phyloP scores from a whole-genome alignment of 148 eudicot genomes.

The Talinum fruticosum region DNA sequence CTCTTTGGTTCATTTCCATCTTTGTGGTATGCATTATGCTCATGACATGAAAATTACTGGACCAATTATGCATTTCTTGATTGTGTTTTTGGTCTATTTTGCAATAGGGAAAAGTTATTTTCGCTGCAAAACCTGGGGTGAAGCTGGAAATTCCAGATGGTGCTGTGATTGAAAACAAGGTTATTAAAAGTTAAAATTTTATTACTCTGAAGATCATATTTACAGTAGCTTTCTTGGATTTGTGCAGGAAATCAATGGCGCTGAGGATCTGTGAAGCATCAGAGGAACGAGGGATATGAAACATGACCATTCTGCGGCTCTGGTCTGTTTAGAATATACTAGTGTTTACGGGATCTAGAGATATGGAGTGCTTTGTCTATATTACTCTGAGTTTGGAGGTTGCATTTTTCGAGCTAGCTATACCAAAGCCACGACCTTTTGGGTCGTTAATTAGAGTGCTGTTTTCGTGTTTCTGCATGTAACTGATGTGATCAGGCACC shows the following conservation, averaged over 20 bases:
- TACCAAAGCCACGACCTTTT: neutral
- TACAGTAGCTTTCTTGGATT: neutral
- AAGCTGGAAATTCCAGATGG: slow-evolving; percentile 92
- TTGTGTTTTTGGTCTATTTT: neutral
- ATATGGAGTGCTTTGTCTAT: neutral
- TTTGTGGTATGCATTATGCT: neutral
- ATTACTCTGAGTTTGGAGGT: slow-evolving; percentile 7
- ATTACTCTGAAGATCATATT: neutral
- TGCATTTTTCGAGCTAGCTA: slow-evolving; percentile 4
- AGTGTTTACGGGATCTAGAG: neutral
- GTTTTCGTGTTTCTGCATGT: neutral
- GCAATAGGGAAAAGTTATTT: slow-evolving; percentile 66
- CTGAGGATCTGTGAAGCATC: slow-evolving; percentile 49
- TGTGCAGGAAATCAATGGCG: slow-evolving; percentile 63
- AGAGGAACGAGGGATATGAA: neutral
- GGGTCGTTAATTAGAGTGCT: neutral
- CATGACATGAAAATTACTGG: neutral
- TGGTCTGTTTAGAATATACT: neutral
- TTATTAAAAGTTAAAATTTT: slow-evolving; percentile 18
- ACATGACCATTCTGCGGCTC: slow-evolving; percentile 13
- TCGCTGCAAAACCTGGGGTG: slow-evolving; percentile 66
- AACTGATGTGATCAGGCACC: neutral
- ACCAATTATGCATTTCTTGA: neutral
- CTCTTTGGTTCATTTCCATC: neutral
- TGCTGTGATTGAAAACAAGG: slow-evolving; percentile 75